Evolutionary conservation across 306 rosid genomes (phyloP).

Genomic region (Ziziphus jujuba): DNA sequence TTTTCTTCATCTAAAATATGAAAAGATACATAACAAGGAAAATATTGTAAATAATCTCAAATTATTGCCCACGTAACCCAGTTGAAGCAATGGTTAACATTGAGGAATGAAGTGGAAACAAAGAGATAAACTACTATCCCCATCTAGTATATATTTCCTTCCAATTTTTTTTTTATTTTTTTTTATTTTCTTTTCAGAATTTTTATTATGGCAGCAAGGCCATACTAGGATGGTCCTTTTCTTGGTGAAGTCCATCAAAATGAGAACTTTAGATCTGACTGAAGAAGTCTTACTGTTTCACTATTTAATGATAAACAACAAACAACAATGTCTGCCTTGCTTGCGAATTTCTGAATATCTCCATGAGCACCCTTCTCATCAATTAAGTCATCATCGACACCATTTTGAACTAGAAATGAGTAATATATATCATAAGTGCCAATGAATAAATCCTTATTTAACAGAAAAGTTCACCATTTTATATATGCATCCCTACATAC

Average conservation of each 20-base stretch:
- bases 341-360: slow-evolving; percentile 69
- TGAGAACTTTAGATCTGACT: neutral
- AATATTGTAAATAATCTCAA: neutral
- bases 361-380: slow-evolving; percentile 73
- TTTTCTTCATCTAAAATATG: neutral
- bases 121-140: neutral
- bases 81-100: neutral
- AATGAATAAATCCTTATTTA: slow-evolving; percentile 21
- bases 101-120: neutral
- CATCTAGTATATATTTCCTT: too few relatives aligned
- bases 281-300: slow-evolving; percentile 58
- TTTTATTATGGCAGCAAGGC: neutral
- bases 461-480: slow-evolving; percentile 19
- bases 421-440: slow-evolving; percentile 16
- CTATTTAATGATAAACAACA: slow-evolving; percentile 67
- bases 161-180: too few relatives aligned
- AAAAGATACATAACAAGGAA: neutral
- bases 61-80: too few relatives aligned
- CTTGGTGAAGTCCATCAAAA: too few relatives aligned
- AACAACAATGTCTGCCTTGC: slow-evolving; percentile 80
- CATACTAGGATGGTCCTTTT: too few relatives aligned
- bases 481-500: slow-evolving; percentile 31
- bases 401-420: slow-evolving; percentile 36
- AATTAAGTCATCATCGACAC: slow-evolving; percentile 43
- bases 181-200: neutral